phyloP scores from a whole-genome alignment of 1,284 basidiomycete genomes.

The Sanguinoderma infundibulare region DNA sequence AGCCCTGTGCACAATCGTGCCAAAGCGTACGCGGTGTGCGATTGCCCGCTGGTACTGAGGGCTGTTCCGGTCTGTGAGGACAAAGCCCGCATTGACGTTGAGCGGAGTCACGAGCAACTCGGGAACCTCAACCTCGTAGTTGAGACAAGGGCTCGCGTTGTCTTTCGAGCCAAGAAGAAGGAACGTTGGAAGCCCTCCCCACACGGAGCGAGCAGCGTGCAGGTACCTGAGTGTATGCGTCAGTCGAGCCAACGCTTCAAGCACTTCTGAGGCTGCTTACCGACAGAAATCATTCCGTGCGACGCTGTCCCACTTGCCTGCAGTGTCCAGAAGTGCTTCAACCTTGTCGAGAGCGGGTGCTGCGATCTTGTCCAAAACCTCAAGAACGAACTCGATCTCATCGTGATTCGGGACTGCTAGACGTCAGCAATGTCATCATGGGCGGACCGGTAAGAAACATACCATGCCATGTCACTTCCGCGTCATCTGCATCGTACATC shows the following conservation, averaged over 20 bases:
- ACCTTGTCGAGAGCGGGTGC: conserved; percentile 72
- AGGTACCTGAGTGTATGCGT: conserved; percentile 52
- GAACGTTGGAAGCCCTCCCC: conserved; percentile 76
- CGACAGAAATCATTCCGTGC: conserved; percentile 96
- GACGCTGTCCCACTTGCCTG: conserved; percentile 67
- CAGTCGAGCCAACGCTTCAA: not conserved
- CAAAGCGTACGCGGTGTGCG: conserved; percentile 69
- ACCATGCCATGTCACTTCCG: conserved; percentile 91
- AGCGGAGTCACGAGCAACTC: conserved; percentile 68
- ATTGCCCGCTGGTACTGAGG: conserved; percentile 72
- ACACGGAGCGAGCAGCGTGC: conserved; percentile 65
- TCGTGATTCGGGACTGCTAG: conserved; percentile 63
- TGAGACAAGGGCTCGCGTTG: conserved; percentile 58
- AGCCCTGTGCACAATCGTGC: conserved; percentile 73
- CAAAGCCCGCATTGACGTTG: conserved; percentile 75
- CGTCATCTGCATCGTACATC: conserved; percentile 80
- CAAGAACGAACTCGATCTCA: conserved; percentile 85
- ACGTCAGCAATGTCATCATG: not conserved
- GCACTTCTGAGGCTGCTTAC: conserved; percentile 42
- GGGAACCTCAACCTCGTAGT: conserved; percentile 64
- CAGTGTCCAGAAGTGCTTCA: conserved; percentile 62
- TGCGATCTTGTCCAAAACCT: conserved; percentile 76
- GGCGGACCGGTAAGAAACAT: conserved; percentile 22
- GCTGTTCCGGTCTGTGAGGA: conserved; percentile 78
- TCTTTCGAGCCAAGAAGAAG: conserved; percentile 63